Conservation (phyloP, 257 asterid genomes). For the Ligustrum vulgare region DNA sequence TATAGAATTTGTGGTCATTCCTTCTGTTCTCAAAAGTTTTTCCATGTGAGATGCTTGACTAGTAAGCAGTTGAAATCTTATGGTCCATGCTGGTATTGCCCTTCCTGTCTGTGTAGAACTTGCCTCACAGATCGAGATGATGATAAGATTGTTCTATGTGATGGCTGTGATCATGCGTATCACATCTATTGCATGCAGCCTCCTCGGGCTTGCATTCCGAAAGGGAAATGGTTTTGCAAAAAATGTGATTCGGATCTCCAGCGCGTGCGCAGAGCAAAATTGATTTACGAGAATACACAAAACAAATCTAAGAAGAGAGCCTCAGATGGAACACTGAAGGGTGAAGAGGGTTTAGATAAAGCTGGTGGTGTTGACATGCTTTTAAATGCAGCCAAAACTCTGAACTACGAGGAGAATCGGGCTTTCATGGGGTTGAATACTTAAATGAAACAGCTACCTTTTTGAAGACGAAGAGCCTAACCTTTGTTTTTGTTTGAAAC, state of each 20-base stretch:
- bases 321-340: slow-evolving; percentile 35
- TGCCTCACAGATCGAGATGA: slow-evolving; percentile 74
- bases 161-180: slow-evolving; percentile 84
- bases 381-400: slow-evolving; percentile 70
- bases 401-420: slow-evolving; percentile 59
- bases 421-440: slow-evolving; percentile 35
- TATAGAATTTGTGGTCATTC: slow-evolving; percentile 65
- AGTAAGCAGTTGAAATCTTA: slow-evolving; percentile 51
- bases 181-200: slow-evolving; percentile 85
- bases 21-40: slow-evolving; percentile 76
- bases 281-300: slow-evolving; percentile 36
- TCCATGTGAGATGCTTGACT: slow-evolving; percentile 76
- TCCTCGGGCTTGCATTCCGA: slow-evolving; percentile 53
- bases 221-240: slow-evolving; percentile 77
- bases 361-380: slow-evolving; percentile 92
- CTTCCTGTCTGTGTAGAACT: slow-evolving; percentile 80
- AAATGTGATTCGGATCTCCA: slow-evolving; percentile 56
- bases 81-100: slow-evolving; percentile 85
- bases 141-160: slow-evolving; percentile 79
- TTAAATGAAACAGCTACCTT: slow-evolving; percentile 7
- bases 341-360: slow-evolving; percentile 38
- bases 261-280: slow-evolving; percentile 47
- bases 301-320: slow-evolving; percentile 36
- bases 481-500: background rate
- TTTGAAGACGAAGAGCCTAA: slow-evolving; percentile 3